phyloP scores from a whole-genome alignment of 306 rosid genomes.

The Gillenia trifoliata region DNA sequence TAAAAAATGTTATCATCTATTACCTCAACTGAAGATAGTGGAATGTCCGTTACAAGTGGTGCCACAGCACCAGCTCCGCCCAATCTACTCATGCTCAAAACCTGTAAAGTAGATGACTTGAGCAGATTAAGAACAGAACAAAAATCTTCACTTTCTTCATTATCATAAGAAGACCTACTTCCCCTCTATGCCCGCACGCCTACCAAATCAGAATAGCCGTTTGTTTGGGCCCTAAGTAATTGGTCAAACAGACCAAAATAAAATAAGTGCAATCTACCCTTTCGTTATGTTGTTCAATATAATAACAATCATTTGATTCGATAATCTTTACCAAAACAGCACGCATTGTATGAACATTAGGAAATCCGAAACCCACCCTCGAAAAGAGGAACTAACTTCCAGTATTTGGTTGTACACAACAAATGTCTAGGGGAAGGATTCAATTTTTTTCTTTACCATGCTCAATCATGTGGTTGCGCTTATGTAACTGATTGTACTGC shows the following conservation, averaged over 20 bases:
- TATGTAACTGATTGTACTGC: neutral
- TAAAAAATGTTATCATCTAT: constrained; percentile 4
- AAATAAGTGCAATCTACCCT: neutral
- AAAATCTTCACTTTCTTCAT: constrained; percentile 1
- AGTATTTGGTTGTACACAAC: neutral
- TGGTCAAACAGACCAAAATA: neutral
- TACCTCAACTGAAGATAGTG: constrained; percentile 92
- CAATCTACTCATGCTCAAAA: constrained; percentile 96
- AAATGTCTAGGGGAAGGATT: neutral
- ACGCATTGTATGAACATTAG: constrained; percentile 7
- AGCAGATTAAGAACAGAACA: constrained; percentile 4
- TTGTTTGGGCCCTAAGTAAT: neutral
- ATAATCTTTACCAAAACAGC: neutral
- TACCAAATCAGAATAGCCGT: neutral
- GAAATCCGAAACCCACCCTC: constrained; percentile 14
- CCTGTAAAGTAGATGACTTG: constrained; percentile 48
- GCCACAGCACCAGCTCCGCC: constrained; percentile 99
- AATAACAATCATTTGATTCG: neutral
- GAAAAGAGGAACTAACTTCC: constrained; percentile 14
- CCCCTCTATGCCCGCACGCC: constrained; percentile 2
- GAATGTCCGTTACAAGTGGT: constrained; percentile 87
- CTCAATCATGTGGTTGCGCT: neutral
- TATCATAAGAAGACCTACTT: constrained; percentile 10
- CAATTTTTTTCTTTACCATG: neutral
- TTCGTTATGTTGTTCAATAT: neutral